A percentile compares a stretch with the other conserved stretches of the same genome.
Evolutionary conservation across 306 rosid genomes (phyloP).

Genomic region (Prunus dulcis): DNA sequence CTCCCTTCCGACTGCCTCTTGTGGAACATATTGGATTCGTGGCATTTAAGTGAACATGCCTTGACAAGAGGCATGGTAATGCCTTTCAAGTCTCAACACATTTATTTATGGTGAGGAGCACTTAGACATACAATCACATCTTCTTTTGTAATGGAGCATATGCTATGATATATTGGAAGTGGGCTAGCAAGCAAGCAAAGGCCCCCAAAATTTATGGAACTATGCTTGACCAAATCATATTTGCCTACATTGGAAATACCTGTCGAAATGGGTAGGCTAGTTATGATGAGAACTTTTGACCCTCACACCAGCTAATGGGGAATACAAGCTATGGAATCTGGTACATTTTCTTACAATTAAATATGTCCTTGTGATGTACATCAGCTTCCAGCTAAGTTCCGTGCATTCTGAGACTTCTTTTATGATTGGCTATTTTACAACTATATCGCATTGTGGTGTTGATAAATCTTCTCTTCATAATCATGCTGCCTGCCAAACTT

Average conservation of each 20-base stretch:
- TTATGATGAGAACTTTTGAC: not conserved
- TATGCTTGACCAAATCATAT: not conserved
- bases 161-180: not conserved
- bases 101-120: not conserved
- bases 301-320: not conserved
- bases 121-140: not conserved
- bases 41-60: no score
- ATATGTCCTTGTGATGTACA: not conserved
- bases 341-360: not conserved
- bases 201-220: not conserved
- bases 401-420: not conserved
- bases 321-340: not conserved
- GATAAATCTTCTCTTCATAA: conserved; percentile 9
- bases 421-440: not conserved
- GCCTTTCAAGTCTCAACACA: no score
- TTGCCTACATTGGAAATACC: not conserved
- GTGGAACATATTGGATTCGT: no score
- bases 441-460: not conserved
- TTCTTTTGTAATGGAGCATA: not conserved
- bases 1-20: no score
- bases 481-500: conserved; percentile 46
- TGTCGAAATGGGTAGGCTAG: not conserved
- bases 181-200: not conserved
- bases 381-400: not conserved
- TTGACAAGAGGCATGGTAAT: no score